Evolutionary conservation across 257 asterid species (phyloP), one percentile per base, ranked within the genome.

Genomic region (Gentiana straminea): DNA sequence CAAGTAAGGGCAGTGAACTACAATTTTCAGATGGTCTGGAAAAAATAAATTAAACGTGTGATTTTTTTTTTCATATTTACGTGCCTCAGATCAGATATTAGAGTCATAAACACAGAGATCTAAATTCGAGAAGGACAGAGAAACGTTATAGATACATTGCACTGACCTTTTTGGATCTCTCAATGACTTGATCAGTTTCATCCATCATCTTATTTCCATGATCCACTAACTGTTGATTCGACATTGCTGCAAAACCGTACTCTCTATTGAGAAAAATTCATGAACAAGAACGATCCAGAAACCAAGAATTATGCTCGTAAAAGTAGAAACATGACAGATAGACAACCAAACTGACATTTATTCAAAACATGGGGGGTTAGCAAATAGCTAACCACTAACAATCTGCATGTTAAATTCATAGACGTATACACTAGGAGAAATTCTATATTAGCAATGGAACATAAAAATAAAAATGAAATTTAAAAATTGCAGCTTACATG

Each of bases 171-270:
- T 81, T 70, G 33, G 98, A 86, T 68, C 98, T 72, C 68, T 92
- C 94, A 66, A 92, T 88, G 59, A 78, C 84, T 73, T 88, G 91
- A 72, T 92, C 97, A 51, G 97, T 88, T 77, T 92, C 94, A 71
- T 85, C 89, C 95, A 88, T 88, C 95, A 77, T 85, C 54, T 69
- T 79, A 73, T 81, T 78, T 59, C 97, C 99, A 39, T 73, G 81
- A 78, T 85, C 97, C 68, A 83, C 15, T 47, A 92, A 82, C 73
- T 92, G 94, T 77, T 88, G 89, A 74, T 92, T 92, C 61, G 86
- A 52, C 98, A 92, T 85, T 61, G 79, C 99, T 92, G 90, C 76
- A 80, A 69, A 52, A 55, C 38, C 59, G 61, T 35, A 63, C 38
- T 49, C 51, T 56, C 50, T 11, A 34, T 5, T 63, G 65, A 70